Conservation (phyloP, 1,284 basidiomycete genomes). For the Ganoderma leucocontextum region DNA sequence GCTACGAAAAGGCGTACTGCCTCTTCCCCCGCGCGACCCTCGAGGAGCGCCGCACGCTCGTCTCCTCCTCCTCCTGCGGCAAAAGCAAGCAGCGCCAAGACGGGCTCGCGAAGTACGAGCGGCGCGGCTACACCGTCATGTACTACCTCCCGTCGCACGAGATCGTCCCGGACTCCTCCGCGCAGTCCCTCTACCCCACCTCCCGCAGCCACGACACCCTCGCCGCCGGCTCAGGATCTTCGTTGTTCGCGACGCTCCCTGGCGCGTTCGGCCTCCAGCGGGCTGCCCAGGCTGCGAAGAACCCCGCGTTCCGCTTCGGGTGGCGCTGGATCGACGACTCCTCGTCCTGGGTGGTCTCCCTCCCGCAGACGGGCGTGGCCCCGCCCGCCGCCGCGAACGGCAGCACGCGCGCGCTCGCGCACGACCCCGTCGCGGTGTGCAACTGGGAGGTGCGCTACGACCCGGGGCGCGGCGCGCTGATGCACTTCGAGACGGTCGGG, state of each 20-base stretch:
- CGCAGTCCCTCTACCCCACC: slow-evolving; percentile 7
- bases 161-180: slow-evolving; percentile 16
- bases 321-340: slow-evolving; percentile 38
- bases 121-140: slow-evolving; percentile 36
- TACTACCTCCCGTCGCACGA: slow-evolving; percentile 17
- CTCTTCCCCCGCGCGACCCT: slow-evolving; percentile 42
- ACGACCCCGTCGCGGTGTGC: slow-evolving; percentile 33
- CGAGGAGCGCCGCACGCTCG: slow-evolving; percentile 34
- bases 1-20: slow-evolving; percentile 35
- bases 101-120: slow-evolving; percentile 37
- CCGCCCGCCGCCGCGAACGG: slow-evolving; percentile 23
- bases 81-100: slow-evolving; percentile 12
- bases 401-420: slow-evolving; percentile 23
- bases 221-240: neutral
- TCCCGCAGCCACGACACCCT: neutral
- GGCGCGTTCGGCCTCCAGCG: slow-evolving; percentile 3
- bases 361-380: slow-evolving; percentile 30
- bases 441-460: slow-evolving; percentile 31
- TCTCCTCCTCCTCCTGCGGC: slow-evolving; percentile 26
- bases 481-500: slow-evolving; percentile 29
- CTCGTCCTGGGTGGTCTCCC: slow-evolving; percentile 33
- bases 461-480: slow-evolving; percentile 15
- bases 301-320: slow-evolving; percentile 30
- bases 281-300: neutral
- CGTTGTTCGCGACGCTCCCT: neutral